Evolutionary conservation across 345 rosid species (phyloP), one percentile per base, ranked within the genome.

Genomic region (Dipteronia dyeriana): DNA sequence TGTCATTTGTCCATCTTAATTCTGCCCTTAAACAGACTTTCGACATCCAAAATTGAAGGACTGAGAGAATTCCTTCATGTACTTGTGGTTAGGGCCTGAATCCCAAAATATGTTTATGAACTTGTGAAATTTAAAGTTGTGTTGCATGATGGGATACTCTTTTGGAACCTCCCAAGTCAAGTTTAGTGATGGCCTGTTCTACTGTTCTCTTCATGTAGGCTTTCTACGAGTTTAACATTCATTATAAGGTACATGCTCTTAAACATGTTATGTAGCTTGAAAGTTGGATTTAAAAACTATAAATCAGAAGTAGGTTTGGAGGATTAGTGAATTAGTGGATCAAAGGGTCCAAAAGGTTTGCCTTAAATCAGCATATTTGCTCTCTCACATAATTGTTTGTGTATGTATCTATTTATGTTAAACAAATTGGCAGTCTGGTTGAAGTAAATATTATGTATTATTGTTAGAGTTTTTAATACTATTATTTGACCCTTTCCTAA

Each of bases 91-190:
- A 66, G 70, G 3, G 70, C 3, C 69, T 38, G 49, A 38, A 66
- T 66, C 14, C 20, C 22, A 45, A 66, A 66, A 11, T 49, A 9
- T 70, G 73, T 70, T 49, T 47, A 45, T 1, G 31, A 47, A 22
- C 29, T 68, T 47, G n/a, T 69, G 39, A 69, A 49, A 69, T 7
- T 25, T 29, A 7, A 25, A 45, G 73, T 53, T 69, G 69, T 65
- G 23, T 7, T 65, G 69, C 43, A 64, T 34, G 41, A n/a, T 64
- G 41, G 41, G 38, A 14, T 49, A 41, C 13, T 70, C 43, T 16
- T 7, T 26, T 56, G 11, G n/a, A 51, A 26, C 62, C 4, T 39
- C 51, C 16, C 25, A 19, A n/a, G 25, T 66, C 16, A 10, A 16
- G 45, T 45, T 43, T 22, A 11, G 56, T 25, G 57, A 45, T 23